Evolutionary conservation across 2,329 filamentous ascomycete genomes (phyloP), one percentile per base, ranked within the genome.

Genomic region (Trichoderma asperellum): DNA sequence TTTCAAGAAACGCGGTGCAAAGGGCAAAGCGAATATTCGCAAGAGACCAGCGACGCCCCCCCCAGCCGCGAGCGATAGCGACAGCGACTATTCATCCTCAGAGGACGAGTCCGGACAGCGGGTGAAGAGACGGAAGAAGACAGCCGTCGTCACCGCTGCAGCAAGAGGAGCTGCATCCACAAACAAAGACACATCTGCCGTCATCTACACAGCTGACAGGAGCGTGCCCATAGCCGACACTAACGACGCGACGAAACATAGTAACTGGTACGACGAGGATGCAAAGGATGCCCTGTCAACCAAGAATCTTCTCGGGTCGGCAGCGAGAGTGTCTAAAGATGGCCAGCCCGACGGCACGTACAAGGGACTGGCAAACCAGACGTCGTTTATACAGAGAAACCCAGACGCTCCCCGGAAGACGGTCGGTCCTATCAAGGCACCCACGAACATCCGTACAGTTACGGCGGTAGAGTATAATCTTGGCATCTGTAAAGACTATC

Each of bases 401-500:
- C 89, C 92, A 21, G 87, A 96, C 77, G 90, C 91, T 8, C 88
- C 89, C 2, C 83, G 81, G 34, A 86, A 89, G 72, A 85, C 87
- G 43, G 91, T 97, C 35, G 96, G 96, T 0, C 96, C 96, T 0
- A 86, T 96, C 71, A 97, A 97, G 80, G 91, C 92, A 1, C 87
- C 95, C 0, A 92, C 92, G 1, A 98, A 98, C 75, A 90, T 99
- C 68, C 89, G 96, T 63, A 97, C 92, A 2, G 91, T 97, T 72
- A 98, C 94, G 0, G 87, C 95, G 7, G 97, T 89, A 37, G 96
- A 99, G 77, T 98, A 93, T 77, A 91, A 92, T 0, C 93, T 95
- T 0, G 95, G 98, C 73, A 92, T 97, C 0, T 99, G 96, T 81
- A 98, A 98, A 79, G 96, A 98, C 77, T 96, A 93, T 80, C 58